Evolutionary conservation across 345 rosid genomes (phyloP).

Genomic region (Sapria himalayana): DNA sequence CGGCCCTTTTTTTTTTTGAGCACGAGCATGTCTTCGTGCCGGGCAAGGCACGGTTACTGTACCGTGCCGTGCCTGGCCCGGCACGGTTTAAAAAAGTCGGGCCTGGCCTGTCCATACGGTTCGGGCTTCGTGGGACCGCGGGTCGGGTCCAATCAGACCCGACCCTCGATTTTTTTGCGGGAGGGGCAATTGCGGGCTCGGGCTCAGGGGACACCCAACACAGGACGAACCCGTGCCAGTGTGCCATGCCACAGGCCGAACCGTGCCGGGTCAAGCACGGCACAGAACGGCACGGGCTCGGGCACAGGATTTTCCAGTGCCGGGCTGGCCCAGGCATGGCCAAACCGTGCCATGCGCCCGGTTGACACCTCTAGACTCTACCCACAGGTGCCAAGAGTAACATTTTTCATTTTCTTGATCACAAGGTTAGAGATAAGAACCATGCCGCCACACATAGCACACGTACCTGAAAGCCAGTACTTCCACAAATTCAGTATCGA

Average conservation of each 20-base stretch:
- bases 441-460: too few species aligned
- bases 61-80: background rate
- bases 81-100: background rate
- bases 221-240: too few species aligned
- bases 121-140: too few species aligned
- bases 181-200: too few species aligned
- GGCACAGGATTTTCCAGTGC: background rate
- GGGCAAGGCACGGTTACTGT: background rate
- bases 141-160: too few species aligned
- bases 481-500: conserved; percentile 56
- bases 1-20: background rate
- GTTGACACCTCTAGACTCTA: background rate
- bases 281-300: too few species aligned
- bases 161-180: too few species aligned
- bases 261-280: too few species aligned
- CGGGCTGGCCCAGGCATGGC: background rate
- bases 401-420: too few species aligned
- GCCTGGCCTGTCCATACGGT: background rate
- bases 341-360: background rate
- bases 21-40: background rate
- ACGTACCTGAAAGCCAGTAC: conserved; percentile 72
- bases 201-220: too few species aligned
- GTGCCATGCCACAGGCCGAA: too few species aligned
- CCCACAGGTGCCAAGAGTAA: background rate
- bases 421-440: too few species aligned